phyloP scores from a whole-genome alignment of 2,329 filamentous ascomycete species.

The Neospermospora avenae region DNA sequence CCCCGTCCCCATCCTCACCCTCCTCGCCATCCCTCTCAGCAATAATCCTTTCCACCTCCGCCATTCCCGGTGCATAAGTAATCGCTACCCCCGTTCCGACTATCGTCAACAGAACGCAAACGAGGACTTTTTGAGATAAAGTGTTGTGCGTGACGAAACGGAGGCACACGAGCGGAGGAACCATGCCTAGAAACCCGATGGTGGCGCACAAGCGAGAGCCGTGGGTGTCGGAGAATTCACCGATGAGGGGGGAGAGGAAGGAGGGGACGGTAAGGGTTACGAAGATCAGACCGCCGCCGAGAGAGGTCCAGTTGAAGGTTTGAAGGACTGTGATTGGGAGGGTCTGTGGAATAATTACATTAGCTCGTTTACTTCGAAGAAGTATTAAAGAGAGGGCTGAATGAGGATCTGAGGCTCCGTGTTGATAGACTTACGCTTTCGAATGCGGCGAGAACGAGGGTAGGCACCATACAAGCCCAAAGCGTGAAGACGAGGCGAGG shows the following conservation, averaged over 20 bases:
- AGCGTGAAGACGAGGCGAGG: conserved; percentile 31
- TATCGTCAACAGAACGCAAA: background rate
- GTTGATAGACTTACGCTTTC: conserved; percentile 43
- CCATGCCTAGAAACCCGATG: background rate
- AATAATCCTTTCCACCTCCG: background rate
- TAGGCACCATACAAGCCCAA: conserved; percentile 41
- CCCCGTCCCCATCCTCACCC: background rate
- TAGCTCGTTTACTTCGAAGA: no score
- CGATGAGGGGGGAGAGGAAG: background rate
- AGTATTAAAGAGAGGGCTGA: no score
- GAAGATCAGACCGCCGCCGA: conserved; percentile 55
- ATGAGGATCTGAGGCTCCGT: no score
- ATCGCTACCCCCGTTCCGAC: background rate
- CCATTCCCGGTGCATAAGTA: background rate
- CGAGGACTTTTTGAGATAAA: background rate
- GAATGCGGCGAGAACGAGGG: conserved; percentile 49
- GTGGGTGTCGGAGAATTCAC: background rate
- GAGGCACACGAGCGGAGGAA: background rate
- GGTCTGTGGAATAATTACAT: conserved; percentile 40
- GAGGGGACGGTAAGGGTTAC: conserved; percentile 40
- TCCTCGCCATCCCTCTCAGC: background rate
- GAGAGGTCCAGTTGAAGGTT: conserved; percentile 52
- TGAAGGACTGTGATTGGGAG: conserved; percentile 38
- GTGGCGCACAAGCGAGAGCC: background rate
- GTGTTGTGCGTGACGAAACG: background rate